Evolutionary conservation across 1,284 basidiomycete genomes (phyloP).

Genomic region (Trichosporon coremiiforme): DNA sequence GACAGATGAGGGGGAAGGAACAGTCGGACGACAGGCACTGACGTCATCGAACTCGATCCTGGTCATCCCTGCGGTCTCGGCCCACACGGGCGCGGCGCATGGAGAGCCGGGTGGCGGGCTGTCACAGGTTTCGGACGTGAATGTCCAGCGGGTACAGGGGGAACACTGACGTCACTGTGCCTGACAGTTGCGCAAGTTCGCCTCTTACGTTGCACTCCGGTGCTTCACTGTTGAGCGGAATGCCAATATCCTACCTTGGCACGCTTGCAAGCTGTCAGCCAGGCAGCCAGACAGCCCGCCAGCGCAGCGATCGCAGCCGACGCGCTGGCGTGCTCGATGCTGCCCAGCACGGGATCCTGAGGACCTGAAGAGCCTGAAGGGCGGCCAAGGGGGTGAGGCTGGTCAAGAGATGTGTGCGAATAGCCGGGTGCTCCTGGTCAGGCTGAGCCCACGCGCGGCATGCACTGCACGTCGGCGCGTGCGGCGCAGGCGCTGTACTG

Average conservation of each 20-base stretch:
- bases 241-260: not conserved
- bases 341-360: conserved; percentile 9
- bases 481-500: too few relatives aligned
- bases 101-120: not conserved
- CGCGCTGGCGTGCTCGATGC: conserved; percentile 2
- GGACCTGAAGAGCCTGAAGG: too few relatives aligned
- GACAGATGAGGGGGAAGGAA: not conserved
- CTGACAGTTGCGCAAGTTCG: not conserved
- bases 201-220: too few relatives aligned
- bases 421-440: not conserved
- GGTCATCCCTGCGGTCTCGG: not conserved
- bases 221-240: not conserved
- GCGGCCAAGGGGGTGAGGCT: conserved; percentile 1
- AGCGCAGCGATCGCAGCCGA: not conserved
- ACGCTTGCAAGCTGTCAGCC: not conserved
- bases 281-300: too few relatives aligned
- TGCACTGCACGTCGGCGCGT: too few relatives aligned
- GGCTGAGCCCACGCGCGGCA: not conserved
- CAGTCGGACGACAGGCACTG: not conserved
- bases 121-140: not conserved
- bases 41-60: not conserved
- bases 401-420: conserved; percentile 11
- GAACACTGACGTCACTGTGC: conserved; percentile 17
- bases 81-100: not conserved
- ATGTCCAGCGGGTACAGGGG: not conserved